Percentiles rank a stretch among this genome's conserved stretches.
Conservation (phyloP, 768 basidiomycete species). For the Solioccasus polychromus region DNA sequence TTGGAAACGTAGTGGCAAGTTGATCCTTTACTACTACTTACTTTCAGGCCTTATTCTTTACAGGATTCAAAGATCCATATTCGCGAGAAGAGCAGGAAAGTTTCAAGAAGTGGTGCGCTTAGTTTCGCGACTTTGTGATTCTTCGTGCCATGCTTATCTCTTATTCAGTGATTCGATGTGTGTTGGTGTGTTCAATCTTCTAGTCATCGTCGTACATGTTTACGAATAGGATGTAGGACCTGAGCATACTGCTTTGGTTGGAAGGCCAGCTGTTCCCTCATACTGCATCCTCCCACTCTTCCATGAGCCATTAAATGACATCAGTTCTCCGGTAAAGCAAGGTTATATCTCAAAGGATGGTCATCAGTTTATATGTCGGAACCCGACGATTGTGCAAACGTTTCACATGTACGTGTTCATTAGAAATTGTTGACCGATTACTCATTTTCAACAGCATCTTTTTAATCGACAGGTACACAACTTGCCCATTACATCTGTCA, state of each 20-base stretch:
- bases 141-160: conserved; percentile 3
- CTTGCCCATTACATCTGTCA: too few relatives aligned
- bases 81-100: conserved; percentile 50
- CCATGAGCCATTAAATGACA: conserved; percentile 38
- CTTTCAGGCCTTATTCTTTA: neutral
- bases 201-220: neutral
- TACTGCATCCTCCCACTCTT: conserved; percentile 56
- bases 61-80: conserved; percentile 66
- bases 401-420: conserved; percentile 53
- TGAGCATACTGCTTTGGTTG: conserved; percentile 43
- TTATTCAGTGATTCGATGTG: conserved; percentile 51
- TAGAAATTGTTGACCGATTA: neutral
- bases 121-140: neutral
- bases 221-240: conserved; percentile 33
- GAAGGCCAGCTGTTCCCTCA: conserved; percentile 43
- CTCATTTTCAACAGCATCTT: conserved; percentile 9
- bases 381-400: conserved; percentile 48
- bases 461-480: conserved; percentile 23
- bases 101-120: conserved; percentile 50
- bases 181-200: conserved; percentile 32
- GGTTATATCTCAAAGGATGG: conserved; percentile 57
- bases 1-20: conserved; percentile 55
- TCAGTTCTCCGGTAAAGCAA: conserved; percentile 20
- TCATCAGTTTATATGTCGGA: conserved; percentile 50
- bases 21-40: fast-evolving